These are phyloP conservation scores for Raffaelea arxii DNA, from an alignment of 2,329 filamentous ascomycete species.

Conservation along the genomic window DNA sequence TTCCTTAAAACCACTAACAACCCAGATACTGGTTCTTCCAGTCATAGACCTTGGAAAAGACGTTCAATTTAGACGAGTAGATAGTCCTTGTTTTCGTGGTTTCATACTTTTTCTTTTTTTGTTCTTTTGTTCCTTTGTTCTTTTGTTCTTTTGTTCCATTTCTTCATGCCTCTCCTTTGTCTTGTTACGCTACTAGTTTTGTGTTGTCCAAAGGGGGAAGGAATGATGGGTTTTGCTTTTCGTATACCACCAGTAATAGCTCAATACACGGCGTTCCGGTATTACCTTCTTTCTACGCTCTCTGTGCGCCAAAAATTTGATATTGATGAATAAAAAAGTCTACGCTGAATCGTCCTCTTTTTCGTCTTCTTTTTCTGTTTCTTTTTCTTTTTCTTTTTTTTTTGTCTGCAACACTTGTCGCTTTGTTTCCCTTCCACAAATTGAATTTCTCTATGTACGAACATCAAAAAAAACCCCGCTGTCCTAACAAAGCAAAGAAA, in stretches of 20 bases:
- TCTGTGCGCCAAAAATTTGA: neutral
- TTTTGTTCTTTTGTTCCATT: neutral
- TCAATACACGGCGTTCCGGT: too few species aligned
- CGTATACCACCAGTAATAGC: too few species aligned
- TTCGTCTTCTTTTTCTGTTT: neutral
- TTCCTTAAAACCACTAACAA: neutral
- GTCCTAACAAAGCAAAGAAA: neutral
- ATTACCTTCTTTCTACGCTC: neutral
- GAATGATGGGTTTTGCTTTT: neutral
- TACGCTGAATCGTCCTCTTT: neutral
- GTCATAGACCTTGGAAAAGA: neutral
- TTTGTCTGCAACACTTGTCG: neutral
- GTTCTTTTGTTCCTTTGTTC: neutral
- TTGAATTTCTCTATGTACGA: too few species aligned
- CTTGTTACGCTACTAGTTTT: neutral
- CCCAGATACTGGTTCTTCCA: conserved; percentile 29
- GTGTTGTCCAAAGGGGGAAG: neutral
- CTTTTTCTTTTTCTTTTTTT: neutral
- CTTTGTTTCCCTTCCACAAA: neutral
- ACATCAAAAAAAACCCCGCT: too few species aligned
- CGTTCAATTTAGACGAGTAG: too few species aligned
- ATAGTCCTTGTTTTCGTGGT: too few species aligned
- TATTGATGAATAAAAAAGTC: neutral
- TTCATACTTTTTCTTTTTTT: neutral
- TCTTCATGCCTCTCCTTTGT: neutral